These are phyloP conservation scores for Aphanomyces cochlioides DNA, from an alignment of 352 stramenopile genomes.

Conservation along the genomic window DNA sequence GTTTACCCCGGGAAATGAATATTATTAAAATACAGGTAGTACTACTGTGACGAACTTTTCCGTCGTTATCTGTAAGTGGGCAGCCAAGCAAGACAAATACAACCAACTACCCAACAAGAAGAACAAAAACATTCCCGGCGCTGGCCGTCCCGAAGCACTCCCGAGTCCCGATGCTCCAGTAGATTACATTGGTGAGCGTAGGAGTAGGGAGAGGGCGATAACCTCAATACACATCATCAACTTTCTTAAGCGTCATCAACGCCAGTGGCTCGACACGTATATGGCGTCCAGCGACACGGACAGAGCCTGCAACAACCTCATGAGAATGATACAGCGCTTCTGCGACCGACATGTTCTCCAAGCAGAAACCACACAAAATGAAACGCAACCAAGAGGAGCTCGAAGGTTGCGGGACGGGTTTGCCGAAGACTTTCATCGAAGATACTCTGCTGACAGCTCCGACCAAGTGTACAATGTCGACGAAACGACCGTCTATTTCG, in stretches of 20 bases:
- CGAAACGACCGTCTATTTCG: slow-evolving; percentile 30
- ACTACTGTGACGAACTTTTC: background rate
- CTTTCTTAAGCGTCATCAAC: too few relatives aligned
- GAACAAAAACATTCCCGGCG: too few relatives aligned
- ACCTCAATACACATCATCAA: too few relatives aligned
- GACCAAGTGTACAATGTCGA: slow-evolving; percentile 24
- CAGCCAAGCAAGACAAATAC: too few relatives aligned
- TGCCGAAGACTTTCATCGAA: background rate
- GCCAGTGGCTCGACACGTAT: background rate
- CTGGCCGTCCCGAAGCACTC: too few relatives aligned
- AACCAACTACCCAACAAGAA: too few relatives aligned
- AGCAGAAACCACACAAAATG: background rate
- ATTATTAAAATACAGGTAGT: background rate
- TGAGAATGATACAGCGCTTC: background rate
- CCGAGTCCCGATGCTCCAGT: too few relatives aligned
- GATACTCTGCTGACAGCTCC: background rate
- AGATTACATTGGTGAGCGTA: too few relatives aligned
- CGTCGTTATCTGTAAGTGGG: background rate
- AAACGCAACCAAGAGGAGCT: background rate
- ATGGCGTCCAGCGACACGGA: background rate
- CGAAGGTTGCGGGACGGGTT: background rate
- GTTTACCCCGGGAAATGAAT: background rate
- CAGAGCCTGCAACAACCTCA: background rate
- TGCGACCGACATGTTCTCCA: background rate
- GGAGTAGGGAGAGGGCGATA: too few relatives aligned